A percentile compares a stretch with the other conserved stretches of the same genome.
These are phyloP conservation scores for Penicillium malachiteum DNA, from an alignment of 495 filamentous ascomycete species.

Conservation along the genomic window DNA sequence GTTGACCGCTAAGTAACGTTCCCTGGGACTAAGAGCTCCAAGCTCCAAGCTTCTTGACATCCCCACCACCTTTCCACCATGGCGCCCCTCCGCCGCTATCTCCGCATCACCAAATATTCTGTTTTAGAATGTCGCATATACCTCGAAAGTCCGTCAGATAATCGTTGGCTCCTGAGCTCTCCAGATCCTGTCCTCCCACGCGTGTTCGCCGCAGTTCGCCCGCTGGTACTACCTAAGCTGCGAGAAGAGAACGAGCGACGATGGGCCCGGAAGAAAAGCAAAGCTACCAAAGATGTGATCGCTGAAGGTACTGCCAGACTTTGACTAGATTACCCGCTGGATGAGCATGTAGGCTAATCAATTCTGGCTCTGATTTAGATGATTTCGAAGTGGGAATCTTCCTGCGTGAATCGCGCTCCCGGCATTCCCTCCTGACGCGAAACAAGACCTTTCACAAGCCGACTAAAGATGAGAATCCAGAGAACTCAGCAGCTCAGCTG, in stretches of 20 bases:
- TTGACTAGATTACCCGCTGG: neutral
- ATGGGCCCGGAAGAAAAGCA: constrained; percentile 58
- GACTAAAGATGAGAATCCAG: constrained; percentile 48
- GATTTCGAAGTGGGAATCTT: constrained; percentile 95
- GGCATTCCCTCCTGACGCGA: constrained; percentile 84
- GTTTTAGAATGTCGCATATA: constrained; percentile 95
- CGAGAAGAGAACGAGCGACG: constrained; percentile 78
- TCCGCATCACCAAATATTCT: constrained; percentile 82
- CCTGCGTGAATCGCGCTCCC: constrained; percentile 81
- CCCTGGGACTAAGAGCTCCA: no score
- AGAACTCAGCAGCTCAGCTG: constrained; percentile 50
- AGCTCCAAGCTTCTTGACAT: no score
- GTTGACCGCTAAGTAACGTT: no score
- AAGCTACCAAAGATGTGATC: constrained; percentile 84
- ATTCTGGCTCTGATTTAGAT: constrained; percentile 51
- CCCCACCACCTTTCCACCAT: constrained; percentile 42
- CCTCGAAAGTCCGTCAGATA: constrained; percentile 82
- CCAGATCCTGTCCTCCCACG: constrained; percentile 71
- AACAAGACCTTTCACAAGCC: constrained; percentile 65
- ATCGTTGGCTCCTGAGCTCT: constrained; percentile 74
- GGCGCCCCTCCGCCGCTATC: constrained; percentile 80
- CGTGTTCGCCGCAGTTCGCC: constrained; percentile 79
- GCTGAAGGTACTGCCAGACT: constrained; percentile 59
- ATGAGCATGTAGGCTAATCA: neutral
- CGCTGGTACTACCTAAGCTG: constrained; percentile 83